These are phyloP conservation scores for Oryza nivara DNA, from an alignment of 176 grass and related monocot genomes.

Conservation along the genomic window DNA sequence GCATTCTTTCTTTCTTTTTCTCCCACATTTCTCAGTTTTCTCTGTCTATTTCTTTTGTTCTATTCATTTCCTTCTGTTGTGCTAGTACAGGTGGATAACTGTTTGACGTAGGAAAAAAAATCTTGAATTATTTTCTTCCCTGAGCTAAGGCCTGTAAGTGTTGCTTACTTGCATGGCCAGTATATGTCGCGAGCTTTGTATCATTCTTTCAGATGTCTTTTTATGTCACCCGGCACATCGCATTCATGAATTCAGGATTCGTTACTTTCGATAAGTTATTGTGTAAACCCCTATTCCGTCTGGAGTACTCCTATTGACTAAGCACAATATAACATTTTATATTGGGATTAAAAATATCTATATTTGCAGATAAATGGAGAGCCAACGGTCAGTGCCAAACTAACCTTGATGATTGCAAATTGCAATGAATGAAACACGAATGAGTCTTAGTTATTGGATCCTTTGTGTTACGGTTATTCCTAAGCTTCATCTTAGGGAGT, in stretches of 20 bases:
- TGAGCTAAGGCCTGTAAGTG: not conserved
- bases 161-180: not conserved
- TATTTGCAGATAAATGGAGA: too few relatives aligned
- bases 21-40: not conserved
- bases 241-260: conserved; percentile 17
- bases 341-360: too few relatives aligned
- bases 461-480: too few relatives aligned
- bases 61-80: conserved; percentile 30
- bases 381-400: too few relatives aligned
- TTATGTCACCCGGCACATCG: conserved; percentile 1
- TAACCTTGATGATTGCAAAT: too few relatives aligned
- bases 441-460: too few relatives aligned
- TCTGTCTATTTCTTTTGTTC: conserved; percentile 3
- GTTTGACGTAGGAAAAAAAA: conserved; percentile 46
- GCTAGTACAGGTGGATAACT: conserved; percentile 47
- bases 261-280: not conserved
- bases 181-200: conserved; percentile 33
- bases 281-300: too few relatives aligned
- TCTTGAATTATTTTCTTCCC: conserved; percentile 33
- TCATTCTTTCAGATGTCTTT: conserved; percentile 31
- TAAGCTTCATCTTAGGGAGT: too few relatives aligned
- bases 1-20: conserved; percentile 32
- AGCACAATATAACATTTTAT: too few relatives aligned
- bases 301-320: too few relatives aligned
- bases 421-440: too few relatives aligned